A percentile compares a stretch with the other conserved stretches of the same genome.
These are phyloP conservation scores for Ganoderma sinense DNA, from an alignment of 1,284 basidiomycete species.

Conservation along the genomic window DNA sequence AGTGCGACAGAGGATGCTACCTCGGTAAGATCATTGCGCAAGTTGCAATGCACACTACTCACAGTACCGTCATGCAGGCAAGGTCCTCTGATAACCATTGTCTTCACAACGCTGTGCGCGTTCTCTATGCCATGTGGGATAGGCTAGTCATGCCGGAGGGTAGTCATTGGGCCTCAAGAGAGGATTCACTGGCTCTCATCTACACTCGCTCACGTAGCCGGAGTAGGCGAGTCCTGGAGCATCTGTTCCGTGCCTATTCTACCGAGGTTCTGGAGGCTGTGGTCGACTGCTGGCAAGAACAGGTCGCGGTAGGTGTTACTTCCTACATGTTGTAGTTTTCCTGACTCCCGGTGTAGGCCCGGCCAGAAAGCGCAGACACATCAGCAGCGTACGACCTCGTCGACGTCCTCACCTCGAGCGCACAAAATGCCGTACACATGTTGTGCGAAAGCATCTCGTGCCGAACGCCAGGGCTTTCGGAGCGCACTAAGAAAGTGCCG, in stretches of 20 bases:
- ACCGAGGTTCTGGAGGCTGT: constrained; percentile 85
- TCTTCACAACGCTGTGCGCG: constrained; percentile 74
- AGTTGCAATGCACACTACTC: constrained; percentile 47
- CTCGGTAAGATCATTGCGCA: constrained; percentile 52
- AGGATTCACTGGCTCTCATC: constrained; percentile 73
- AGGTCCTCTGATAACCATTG: constrained; percentile 75
- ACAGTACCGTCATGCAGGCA: constrained; percentile 47
- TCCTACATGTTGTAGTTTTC: too few relatives aligned
- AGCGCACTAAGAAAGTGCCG: constrained; percentile 63
- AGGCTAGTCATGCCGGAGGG: constrained; percentile 58
- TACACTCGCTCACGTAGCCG: constrained; percentile 70
- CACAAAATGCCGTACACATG: constrained; percentile 90
- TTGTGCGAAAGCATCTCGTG: constrained; percentile 83
- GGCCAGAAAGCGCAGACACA: constrained; percentile 26
- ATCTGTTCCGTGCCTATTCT: constrained; percentile 84
- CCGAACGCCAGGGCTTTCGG: constrained; percentile 59
- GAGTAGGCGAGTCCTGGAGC: constrained; percentile 83
- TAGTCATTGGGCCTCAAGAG: constrained; percentile 56
- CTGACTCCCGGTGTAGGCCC: constrained; percentile 14
- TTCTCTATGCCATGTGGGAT: constrained; percentile 78
- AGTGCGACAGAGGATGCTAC: constrained; percentile 59
- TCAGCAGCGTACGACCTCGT: constrained; percentile 83
- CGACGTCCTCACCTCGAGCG: constrained; percentile 84
- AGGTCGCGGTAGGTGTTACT: constrained; percentile 50
- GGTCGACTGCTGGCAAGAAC: constrained; percentile 80